Conservation (phyloP, 164 flowering plant genomes). For the Cinnamomum chago region DNA sequence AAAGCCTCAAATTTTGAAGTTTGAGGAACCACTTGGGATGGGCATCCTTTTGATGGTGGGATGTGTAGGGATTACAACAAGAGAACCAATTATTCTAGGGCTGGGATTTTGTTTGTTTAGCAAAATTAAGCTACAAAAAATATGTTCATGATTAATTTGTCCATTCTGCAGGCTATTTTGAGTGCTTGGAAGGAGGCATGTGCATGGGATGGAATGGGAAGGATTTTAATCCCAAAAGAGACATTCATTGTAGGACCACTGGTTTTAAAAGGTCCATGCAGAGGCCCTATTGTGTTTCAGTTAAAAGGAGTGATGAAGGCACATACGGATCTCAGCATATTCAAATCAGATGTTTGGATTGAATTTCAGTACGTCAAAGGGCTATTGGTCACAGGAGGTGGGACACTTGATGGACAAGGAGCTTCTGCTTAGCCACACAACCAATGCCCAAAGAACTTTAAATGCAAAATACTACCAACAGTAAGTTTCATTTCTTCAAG, state of each 20-base stretch:
- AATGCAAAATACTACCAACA: constrained; percentile 34
- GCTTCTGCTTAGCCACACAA: constrained; percentile 33
- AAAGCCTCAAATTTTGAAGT: too few relatives aligned
- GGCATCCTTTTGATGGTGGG: too few relatives aligned
- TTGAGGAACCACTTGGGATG: too few relatives aligned
- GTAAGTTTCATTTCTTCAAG: constrained; percentile 25
- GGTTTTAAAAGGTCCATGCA: constrained; percentile 38
- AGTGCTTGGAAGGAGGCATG: constrained; percentile 51
- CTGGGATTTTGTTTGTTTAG: background rate
- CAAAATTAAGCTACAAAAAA: background rate
- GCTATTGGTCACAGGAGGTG: constrained; percentile 39
- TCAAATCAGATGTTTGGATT: constrained; percentile 31
- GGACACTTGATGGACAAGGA: constrained; percentile 50
- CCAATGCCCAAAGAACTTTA: background rate
- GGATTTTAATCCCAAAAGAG: constrained; percentile 34
- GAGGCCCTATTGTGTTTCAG: constrained; percentile 13
- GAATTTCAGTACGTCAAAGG: constrained; percentile 25
- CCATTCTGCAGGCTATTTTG: constrained; percentile 27
- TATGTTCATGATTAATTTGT: background rate
- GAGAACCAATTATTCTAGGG: background rate
- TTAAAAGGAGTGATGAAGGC: constrained; percentile 30
- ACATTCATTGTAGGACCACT: constrained; percentile 21
- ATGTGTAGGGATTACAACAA: too few relatives aligned
- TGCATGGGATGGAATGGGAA: constrained; percentile 7
- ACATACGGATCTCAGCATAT: background rate